phyloP scores from a whole-genome alignment of 768 basidiomycete genomes.

The Suillus bovinus region DNA sequence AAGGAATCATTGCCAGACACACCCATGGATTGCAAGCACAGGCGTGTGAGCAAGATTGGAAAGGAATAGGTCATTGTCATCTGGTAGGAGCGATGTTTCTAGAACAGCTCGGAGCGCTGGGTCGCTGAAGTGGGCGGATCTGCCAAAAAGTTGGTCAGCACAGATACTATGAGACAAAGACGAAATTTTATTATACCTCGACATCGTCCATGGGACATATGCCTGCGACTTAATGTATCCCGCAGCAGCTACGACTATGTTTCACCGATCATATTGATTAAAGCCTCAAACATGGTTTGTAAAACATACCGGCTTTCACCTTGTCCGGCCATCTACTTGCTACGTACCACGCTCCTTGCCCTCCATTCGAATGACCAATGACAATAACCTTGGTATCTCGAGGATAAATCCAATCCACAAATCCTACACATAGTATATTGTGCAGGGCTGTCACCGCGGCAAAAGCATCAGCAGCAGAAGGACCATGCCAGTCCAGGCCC shows the following conservation, averaged over 20 bases:
- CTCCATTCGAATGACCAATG: conserved; percentile 93
- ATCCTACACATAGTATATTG: conserved; percentile 41
- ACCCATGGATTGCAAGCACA: conserved; percentile 81
- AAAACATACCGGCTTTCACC: conserved; percentile 18
- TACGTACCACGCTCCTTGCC: conserved; percentile 85
- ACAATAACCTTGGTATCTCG: conserved; percentile 51
- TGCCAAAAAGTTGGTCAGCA: conserved; percentile 21
- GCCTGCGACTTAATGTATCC: conserved; percentile 87
- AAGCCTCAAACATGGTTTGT: background rate
- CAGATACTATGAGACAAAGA: background rate
- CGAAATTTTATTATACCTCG: conserved; percentile 40
- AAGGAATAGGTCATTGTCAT: conserved; percentile 86
- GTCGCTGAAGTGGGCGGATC: conserved; percentile 77
- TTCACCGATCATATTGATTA: background rate
- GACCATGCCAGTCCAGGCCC: conserved; percentile 95
- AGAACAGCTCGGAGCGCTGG: conserved; percentile 72
- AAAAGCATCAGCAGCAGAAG: conserved; percentile 74
- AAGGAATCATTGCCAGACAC: conserved; percentile 19
- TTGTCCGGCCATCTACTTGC: conserved; percentile 77
- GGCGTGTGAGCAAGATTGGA: conserved; percentile 73
- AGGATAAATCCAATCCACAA: conserved; percentile 44
- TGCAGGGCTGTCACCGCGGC: conserved; percentile 56
- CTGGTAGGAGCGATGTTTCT: conserved; percentile 71
- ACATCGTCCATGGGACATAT: conserved; percentile 74
- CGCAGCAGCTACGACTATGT: conserved; percentile 70